Base-by-base conservation (phyloP, 257 asterid genomes). In the Lithospermum erythrorhizon region DNA sequence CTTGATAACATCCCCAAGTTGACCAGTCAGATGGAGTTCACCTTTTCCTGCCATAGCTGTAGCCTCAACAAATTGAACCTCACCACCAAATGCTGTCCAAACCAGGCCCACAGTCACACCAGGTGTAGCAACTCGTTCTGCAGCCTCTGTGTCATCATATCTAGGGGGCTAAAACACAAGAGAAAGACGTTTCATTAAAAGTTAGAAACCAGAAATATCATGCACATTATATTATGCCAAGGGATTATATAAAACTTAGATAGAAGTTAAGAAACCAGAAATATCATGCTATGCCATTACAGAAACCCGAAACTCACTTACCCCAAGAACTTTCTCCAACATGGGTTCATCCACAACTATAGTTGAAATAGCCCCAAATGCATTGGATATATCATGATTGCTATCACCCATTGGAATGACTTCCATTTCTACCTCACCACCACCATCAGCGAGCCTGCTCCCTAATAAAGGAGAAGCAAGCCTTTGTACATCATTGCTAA, bases 361-460 rank as follows among this genome's bases (percentile, higher is more conserved):
- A 75, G 94, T 87, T 57, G 91, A 76, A 19, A 78, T 62, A 64
- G 73, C 72, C 73, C 84, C 78, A 70, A 84, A 83, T 49, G 94
- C 88, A 75, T 65, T 78, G 48, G 97, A 79, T 59, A 89, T 80
- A 25, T 84, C 97, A 71, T 83, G 96, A 69, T 76, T 87, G 74
- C 85, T 85, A 48, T 79, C 85, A 66, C 87, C 86, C 76, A 93
- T 87, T 25, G 96, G 97, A 59, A 93, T 89, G 64, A 93, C 94
- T 79, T 93, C 99, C 96, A 89, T 83, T 79, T 93, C 99, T 66
- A 89, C 94, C 74, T 89, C 99, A 77, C 91, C 96, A 77, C 91
- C 96, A 65, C 82, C 94, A 70, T 83, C 94, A 72, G 94, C 86
- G 55, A 93, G 81, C 71, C 91, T 89, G 70, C 82, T 78, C 62